Evolutionary conservation across 306 rosid species (phyloP).

Genomic region (Rosa persica): DNA sequence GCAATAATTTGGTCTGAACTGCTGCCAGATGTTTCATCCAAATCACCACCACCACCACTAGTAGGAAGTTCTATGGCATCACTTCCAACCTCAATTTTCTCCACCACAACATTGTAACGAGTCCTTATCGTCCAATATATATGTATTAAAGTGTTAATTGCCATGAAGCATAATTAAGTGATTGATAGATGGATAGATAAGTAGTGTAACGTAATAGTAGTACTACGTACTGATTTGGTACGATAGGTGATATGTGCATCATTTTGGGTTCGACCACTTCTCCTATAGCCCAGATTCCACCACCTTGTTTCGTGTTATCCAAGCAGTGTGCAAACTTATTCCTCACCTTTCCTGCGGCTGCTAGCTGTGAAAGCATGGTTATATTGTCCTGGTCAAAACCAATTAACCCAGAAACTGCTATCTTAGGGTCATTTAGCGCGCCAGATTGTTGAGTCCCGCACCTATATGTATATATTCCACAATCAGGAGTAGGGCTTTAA

Average conservation of each 20-base stretch:
- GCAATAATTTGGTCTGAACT: slow-evolving; percentile 51
- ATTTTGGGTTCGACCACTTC: slow-evolving; percentile 71
- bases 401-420: slow-evolving; percentile 79
- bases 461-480: slow-evolving; percentile 35
- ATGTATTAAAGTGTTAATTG: neutral
- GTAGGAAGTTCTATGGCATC: slow-evolving; percentile 57
- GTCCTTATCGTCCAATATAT: neutral
- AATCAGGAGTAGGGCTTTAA: neutral
- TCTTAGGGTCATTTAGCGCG: slow-evolving; percentile 43
- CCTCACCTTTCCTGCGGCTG: slow-evolving; percentile 76
- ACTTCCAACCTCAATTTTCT: slow-evolving; percentile 66
- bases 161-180: neutral
- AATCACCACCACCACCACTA: slow-evolving; percentile 32
- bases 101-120: slow-evolving; percentile 80
- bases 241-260: slow-evolving; percentile 49
- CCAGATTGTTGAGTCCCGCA: slow-evolving; percentile 80
- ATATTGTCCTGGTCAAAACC: slow-evolving; percentile 94
- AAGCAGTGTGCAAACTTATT: slow-evolving; percentile 88
- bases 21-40: slow-evolving; percentile 31
- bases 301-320: slow-evolving; percentile 59
- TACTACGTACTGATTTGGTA: slow-evolving; percentile 57
- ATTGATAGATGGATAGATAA: neutral
- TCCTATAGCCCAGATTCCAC: slow-evolving; percentile 92
- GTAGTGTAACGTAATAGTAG: neutral
- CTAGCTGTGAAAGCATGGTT: slow-evolving; percentile 84